These are phyloP conservation scores for Avena eriantha DNA, from an alignment of 176 grass and related monocot genomes.

Conservation along the genomic window DNA sequence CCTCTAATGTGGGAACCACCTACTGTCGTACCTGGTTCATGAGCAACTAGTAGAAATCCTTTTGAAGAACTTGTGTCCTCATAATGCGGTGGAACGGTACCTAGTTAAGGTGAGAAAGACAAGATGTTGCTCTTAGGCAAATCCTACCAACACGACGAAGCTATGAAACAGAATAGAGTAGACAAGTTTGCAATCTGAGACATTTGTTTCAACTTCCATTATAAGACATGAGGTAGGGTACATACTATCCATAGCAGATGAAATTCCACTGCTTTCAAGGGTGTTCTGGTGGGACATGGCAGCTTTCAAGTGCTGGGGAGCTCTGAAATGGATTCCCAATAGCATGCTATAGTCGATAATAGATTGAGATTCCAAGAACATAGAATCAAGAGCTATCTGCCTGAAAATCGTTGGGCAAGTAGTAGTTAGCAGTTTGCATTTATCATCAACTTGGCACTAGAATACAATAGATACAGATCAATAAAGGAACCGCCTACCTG, in stretches of 20 bases:
- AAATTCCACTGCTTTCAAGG: constrained; percentile 53
- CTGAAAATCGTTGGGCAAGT: constrained; percentile 53
- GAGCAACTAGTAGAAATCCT: constrained; percentile 82
- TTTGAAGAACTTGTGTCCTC: constrained; percentile 67
- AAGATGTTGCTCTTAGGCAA: constrained; percentile 24
- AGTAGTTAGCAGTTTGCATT: background rate
- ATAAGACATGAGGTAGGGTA: constrained; percentile 41
- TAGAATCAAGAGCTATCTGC: constrained; percentile 94
- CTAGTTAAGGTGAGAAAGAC: constrained; percentile 48
- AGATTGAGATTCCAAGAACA: constrained; percentile 95
- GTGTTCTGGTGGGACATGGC: constrained; percentile 48
- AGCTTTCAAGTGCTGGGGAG: constrained; percentile 77
- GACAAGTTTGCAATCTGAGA: constrained; percentile 18
- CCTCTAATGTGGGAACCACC: constrained; percentile 97
- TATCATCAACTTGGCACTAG: background rate
- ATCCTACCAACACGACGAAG: constrained; percentile 5
- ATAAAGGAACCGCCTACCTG: constrained; percentile 56
- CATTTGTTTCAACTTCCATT: background rate
- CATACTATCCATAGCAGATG: constrained; percentile 54
- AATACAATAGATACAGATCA: constrained; percentile 36
- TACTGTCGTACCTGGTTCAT: constrained; percentile 83
- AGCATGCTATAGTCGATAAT: constrained; percentile 99
- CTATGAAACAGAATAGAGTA: background rate
- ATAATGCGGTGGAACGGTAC: constrained; percentile 42
- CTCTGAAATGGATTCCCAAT: constrained; percentile 95